phyloP scores from a whole-genome alignment of 1,284 basidiomycete species.

The Thelephora terrestris region DNA sequence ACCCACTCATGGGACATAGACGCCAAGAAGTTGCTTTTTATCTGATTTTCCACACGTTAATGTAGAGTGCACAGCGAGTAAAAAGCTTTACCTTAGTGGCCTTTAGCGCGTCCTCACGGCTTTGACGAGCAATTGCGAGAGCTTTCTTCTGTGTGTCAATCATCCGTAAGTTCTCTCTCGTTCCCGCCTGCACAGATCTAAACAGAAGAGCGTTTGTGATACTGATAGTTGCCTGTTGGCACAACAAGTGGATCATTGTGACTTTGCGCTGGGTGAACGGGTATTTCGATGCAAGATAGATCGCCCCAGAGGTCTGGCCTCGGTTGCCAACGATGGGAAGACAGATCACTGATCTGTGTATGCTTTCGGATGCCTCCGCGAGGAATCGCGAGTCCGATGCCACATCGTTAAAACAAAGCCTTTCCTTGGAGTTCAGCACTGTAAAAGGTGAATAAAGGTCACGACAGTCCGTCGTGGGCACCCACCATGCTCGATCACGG shows the following conservation, averaged over 20 bases:
- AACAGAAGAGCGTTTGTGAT: constrained; percentile 65
- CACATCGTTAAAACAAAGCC: constrained; percentile 49
- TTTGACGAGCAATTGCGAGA: constrained; percentile 53
- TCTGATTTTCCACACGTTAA: constrained; percentile 28
- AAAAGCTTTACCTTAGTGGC: constrained; percentile 48
- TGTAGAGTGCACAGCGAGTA: neutral
- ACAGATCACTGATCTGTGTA: constrained; percentile 51
- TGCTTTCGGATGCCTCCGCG: constrained; percentile 49
- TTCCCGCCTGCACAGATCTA: constrained; percentile 59
- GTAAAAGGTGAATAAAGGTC: constrained; percentile 1
- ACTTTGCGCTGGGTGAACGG: constrained; percentile 50
- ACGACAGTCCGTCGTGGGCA: neutral
- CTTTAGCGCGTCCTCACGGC: constrained; percentile 59
- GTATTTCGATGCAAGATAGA: constrained; percentile 48
- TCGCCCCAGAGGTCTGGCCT: constrained; percentile 46
- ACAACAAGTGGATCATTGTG: constrained; percentile 52
- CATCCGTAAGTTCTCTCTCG: constrained; percentile 64
- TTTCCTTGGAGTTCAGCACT: constrained; percentile 59
- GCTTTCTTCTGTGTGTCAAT: constrained; percentile 57
- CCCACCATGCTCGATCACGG: constrained; percentile 55
- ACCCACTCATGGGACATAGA: constrained; percentile 58
- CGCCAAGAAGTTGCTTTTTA: constrained; percentile 65
- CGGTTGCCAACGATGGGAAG: constrained; percentile 63
- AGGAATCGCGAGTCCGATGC: constrained; percentile 54
- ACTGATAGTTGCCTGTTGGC: constrained; percentile 65